Evolutionary conservation across 805 yeast species (phyloP).

Genomic region (Barnettozyma sp.): DNA sequence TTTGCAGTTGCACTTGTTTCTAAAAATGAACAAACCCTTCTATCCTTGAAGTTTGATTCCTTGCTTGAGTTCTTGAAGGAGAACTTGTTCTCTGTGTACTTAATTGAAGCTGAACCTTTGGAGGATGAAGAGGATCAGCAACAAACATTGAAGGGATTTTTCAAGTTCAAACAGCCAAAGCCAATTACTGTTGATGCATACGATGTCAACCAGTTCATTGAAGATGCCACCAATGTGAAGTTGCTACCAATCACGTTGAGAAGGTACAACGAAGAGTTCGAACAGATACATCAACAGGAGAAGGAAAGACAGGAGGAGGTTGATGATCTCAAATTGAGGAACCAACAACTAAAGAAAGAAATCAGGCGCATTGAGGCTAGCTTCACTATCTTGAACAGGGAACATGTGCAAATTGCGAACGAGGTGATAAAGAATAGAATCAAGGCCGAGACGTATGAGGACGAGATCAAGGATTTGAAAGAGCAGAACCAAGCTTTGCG

Average conservation of each 20-base stretch:
- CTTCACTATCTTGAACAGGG: slow-evolving; percentile 63
- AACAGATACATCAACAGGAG: slow-evolving; percentile 68
- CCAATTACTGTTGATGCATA: slow-evolving; percentile 34
- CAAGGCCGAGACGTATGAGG: slow-evolving; percentile 62
- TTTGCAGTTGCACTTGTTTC: slow-evolving; percentile 78
- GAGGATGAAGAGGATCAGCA: slow-evolving; percentile 25
- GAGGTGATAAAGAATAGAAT: slow-evolving; percentile 78
- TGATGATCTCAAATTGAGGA: slow-evolving; percentile 56
- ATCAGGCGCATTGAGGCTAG: slow-evolving; percentile 67
- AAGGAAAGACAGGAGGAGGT: slow-evolving; percentile 59
- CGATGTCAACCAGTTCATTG: slow-evolving; percentile 66
- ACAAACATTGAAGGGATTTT: slow-evolving; percentile 11
- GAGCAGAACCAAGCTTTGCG: slow-evolving; percentile 41
- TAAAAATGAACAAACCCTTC: slow-evolving; percentile 52
- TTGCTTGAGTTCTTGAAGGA: slow-evolving; percentile 74
- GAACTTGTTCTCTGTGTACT: slow-evolving; percentile 65
- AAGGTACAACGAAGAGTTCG: slow-evolving; percentile 68
- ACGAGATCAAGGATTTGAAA: slow-evolving; percentile 61
- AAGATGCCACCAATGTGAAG: slow-evolving; percentile 68
- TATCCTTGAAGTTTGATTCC: slow-evolving; percentile 66
- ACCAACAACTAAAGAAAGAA: slow-evolving; percentile 67
- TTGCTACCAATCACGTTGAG: slow-evolving; percentile 66
- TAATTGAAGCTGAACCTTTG: slow-evolving; percentile 24
- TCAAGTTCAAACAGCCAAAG: slow-evolving; percentile 10
- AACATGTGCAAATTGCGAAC: slow-evolving; percentile 82